Evolutionary conservation across 345 rosid genomes (phyloP).

Genomic region (Brassica juncea): DNA sequence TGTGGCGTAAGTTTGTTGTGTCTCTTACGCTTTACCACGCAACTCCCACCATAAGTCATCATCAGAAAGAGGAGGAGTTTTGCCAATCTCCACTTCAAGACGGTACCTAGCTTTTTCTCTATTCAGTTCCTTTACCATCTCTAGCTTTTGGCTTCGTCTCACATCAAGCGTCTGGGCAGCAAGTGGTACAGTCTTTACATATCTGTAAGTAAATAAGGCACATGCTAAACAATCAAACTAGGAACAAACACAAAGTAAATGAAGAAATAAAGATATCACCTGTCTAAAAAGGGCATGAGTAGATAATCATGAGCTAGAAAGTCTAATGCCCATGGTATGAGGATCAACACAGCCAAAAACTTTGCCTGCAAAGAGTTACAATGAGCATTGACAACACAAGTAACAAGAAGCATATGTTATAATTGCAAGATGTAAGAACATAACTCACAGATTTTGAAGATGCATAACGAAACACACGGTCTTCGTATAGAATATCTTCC

Average conservation of each 20-base stretch:
- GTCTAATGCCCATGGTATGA: slow-evolving; percentile 85
- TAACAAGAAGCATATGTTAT: neutral
- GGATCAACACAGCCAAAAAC: slow-evolving; percentile 73
- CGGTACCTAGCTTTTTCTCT: slow-evolving; percentile 70
- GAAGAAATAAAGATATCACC: slow-evolving; percentile 49
- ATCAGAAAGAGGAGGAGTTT: slow-evolving; percentile 93
- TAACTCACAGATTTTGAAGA: slow-evolving; percentile 72
- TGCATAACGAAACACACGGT: slow-evolving; percentile 83
- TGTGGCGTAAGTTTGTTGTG: slow-evolving; percentile 11
- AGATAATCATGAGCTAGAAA: slow-evolving; percentile 88
- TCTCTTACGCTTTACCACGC: slow-evolving; percentile 89
- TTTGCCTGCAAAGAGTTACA: slow-evolving; percentile 65
- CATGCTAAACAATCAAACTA: slow-evolving; percentile 2
- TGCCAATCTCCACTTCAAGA: slow-evolving; percentile 91
- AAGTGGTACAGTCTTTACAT: slow-evolving; percentile 93
- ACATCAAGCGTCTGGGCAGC: slow-evolving; percentile 87
- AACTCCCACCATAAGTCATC: slow-evolving; percentile 90
- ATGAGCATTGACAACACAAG: slow-evolving; percentile 17
- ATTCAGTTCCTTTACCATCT: slow-evolving; percentile 78
- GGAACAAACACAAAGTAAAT: neutral
- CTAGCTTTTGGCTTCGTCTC: slow-evolving; percentile 76
- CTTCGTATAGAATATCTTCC: slow-evolving; percentile 86
- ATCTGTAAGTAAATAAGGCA: slow-evolving; percentile 45
- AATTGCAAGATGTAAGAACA: neutral
- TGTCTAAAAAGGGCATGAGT: slow-evolving; percentile 93